These are phyloP conservation scores for Fonsecaea multimorphosa DNA, from an alignment of 2,329 filamentous ascomycete species.

Conservation along the genomic window DNA sequence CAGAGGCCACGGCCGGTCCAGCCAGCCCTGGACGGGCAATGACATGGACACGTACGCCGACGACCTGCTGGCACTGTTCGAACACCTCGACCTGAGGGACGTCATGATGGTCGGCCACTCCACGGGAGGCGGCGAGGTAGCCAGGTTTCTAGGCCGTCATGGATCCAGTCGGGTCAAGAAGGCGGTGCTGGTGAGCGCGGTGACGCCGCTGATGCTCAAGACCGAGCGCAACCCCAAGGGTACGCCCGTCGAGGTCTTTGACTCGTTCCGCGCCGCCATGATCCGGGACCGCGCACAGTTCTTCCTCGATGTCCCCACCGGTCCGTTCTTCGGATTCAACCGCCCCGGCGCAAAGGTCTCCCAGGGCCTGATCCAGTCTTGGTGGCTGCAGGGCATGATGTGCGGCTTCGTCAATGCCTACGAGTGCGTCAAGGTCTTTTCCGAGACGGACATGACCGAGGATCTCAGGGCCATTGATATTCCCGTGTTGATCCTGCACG, in stretches of 20 bases:
- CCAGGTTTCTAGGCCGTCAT: slow-evolving; percentile 46
- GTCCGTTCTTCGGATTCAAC: slow-evolving; percentile 48
- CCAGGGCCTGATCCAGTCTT: slow-evolving; percentile 49
- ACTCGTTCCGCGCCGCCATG: slow-evolving; percentile 49
- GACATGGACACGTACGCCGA: slow-evolving; percentile 51
- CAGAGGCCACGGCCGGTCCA: slow-evolving; percentile 51
- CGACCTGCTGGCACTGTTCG: slow-evolving; percentile 48
- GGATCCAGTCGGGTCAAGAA: slow-evolving; percentile 49
- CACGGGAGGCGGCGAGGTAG: slow-evolving; percentile 52
- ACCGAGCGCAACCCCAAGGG: slow-evolving; percentile 47
- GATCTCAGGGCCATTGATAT: slow-evolving; percentile 50
- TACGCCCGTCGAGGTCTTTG: slow-evolving; percentile 46
- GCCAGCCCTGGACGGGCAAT: slow-evolving; percentile 50
- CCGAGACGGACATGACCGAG: slow-evolving; percentile 51
- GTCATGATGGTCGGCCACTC: slow-evolving; percentile 50
- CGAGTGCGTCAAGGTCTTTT: slow-evolving; percentile 51
- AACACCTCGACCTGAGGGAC: slow-evolving; percentile 46
- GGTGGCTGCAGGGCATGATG: slow-evolving; percentile 51
- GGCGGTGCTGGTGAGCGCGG: slow-evolving; percentile 49
- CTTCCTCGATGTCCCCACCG: slow-evolving; percentile 46
- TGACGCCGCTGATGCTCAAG: slow-evolving; percentile 49
- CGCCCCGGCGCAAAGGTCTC: slow-evolving; percentile 41
- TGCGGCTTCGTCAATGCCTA: slow-evolving; percentile 49
- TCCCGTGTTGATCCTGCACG: slow-evolving; percentile 49
- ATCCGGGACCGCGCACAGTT: slow-evolving; percentile 46